Conservation (phyloP, 768 basidiomycete genomes). For the Termitomyces sp. region DNA sequence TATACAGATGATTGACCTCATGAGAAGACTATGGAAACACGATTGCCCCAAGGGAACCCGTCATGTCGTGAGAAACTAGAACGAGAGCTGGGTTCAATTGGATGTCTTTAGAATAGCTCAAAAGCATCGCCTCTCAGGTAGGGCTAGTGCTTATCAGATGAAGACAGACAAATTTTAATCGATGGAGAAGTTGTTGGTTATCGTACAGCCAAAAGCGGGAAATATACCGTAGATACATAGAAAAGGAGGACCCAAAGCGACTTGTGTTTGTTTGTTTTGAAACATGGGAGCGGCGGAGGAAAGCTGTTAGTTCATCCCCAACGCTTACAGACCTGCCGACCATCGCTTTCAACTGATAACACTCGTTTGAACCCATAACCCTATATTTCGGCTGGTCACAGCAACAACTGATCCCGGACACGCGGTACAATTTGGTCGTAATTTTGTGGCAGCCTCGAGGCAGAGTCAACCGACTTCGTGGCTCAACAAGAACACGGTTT, state of each 20-base stretch:
- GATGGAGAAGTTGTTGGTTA: not conserved
- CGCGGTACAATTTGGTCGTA: conserved; percentile 12
- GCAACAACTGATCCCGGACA: conserved; percentile 10
- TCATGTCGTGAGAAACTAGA: not conserved
- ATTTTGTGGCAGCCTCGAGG: conserved; percentile 21
- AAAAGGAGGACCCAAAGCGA: not conserved
- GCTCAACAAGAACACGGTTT: conserved; percentile 13
- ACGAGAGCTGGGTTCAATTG: not conserved
- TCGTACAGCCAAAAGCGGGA: not conserved
- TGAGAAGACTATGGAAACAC: not conserved
- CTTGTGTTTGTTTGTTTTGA: conserved; percentile 15
- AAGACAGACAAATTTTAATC: not conserved
- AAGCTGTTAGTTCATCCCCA: conserved; percentile 7
- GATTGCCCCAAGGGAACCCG: not conserved
- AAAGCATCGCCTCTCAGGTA: not conserved
- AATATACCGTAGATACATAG: not conserved
- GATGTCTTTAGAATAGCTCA: not conserved
- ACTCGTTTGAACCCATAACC: conserved; percentile 15
- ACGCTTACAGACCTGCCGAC: not conserved
- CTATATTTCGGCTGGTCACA: conserved; percentile 10
- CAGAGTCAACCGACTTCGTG: conserved; percentile 18
- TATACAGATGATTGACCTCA: not conserved
- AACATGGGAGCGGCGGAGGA: conserved; percentile 3
- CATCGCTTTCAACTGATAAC: conserved; percentile 12
- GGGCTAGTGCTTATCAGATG: conserved; percentile 7